Evolutionary conservation across 2,329 filamentous ascomycete genomes (phyloP).

Genomic region (Pseudogymnoascus verrucosus): DNA sequence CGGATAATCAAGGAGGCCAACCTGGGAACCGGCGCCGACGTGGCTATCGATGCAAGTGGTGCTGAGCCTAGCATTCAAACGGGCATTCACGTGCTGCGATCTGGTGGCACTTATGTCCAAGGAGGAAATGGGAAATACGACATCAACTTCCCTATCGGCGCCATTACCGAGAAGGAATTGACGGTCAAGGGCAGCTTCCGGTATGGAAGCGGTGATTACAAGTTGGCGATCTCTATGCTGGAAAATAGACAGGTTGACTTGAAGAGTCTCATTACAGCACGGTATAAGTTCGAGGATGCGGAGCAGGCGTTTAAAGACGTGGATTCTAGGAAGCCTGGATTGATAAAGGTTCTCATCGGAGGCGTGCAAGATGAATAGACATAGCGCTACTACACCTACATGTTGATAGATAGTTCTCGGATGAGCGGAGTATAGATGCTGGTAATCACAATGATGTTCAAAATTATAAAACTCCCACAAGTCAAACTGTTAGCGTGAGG

Average conservation of each 20-base stretch:
- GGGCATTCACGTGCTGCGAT: conserved; percentile 41
- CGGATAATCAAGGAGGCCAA: conserved; percentile 35
- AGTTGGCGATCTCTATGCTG: conserved; percentile 65
- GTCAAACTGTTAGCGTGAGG: background rate
- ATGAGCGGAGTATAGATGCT: background rate
- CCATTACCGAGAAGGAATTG: conserved; percentile 44
- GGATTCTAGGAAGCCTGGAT: conserved; percentile 60
- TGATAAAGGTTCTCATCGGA: conserved; percentile 60
- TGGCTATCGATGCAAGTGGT: conserved; percentile 46
- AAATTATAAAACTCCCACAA: background rate
- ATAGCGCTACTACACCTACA: background rate
- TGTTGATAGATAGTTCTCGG: background rate
- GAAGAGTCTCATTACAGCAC: conserved; percentile 71
- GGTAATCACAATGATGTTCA: background rate
- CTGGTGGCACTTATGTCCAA: conserved; percentile 44
- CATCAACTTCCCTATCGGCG: conserved; percentile 44
- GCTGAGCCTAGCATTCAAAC: conserved; percentile 46
- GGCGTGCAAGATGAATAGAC: conserved; percentile 30
- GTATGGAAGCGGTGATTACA: conserved; percentile 70
- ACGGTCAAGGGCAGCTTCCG: conserved; percentile 46
- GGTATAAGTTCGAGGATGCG: conserved; percentile 72
- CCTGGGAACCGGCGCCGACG: conserved; percentile 35
- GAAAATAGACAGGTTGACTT: conserved; percentile 65
- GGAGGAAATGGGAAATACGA: conserved; percentile 48
- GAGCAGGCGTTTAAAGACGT: conserved; percentile 83